Evolutionary conservation across 2,329 filamentous ascomycete species (phyloP), one percentile per base, ranked within the genome.

Genomic region (Aspergillus sp.): DNA sequence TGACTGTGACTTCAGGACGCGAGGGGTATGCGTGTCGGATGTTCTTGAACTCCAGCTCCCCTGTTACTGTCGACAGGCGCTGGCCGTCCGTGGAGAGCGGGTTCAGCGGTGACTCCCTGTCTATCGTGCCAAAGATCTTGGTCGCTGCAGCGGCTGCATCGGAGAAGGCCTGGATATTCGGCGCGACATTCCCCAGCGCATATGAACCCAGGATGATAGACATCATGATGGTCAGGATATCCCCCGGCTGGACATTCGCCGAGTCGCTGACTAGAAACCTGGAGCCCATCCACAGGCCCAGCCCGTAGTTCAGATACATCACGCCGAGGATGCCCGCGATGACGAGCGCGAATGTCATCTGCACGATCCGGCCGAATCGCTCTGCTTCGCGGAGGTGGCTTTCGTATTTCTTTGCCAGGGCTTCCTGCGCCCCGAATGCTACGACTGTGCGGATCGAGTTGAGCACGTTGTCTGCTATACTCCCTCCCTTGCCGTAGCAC

Each of bases 401-500:
- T 8, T 71, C 64, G 42, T 71, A 74, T 43, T 68, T 69, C 17
- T 48, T 42, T 1, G 66, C 66, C 8, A 73, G 60, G 4, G 64
- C 64, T 6, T 65, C 61, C 18, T 64, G 62, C 0, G 68, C 66
- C 57, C 80, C 78, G 61, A 83, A 83, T 1, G 78, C 78, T 48
- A 76, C 74, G 8, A 83, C 78, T 0, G 79, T 83, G 3, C 77
- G 73, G 57, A 83, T 78, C 0, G 78, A 80, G 7, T 74, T 74
- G 39, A 83, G 72, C 0, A 80, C 78, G 57, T 83, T 81, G 65
- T 83, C 78, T 1, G 81, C 80, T 3, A 83, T 67, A 6, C 73
- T 70, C 1, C 74, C 77, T 4, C 78, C 80, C 13, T 48, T 57
- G 5, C 90, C 92, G 66, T 96, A 96, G 0, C 89, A 84, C 54